phyloP scores from a whole-genome alignment of 2,329 filamentous ascomycete species.

The Cercospora brassicicola region DNA sequence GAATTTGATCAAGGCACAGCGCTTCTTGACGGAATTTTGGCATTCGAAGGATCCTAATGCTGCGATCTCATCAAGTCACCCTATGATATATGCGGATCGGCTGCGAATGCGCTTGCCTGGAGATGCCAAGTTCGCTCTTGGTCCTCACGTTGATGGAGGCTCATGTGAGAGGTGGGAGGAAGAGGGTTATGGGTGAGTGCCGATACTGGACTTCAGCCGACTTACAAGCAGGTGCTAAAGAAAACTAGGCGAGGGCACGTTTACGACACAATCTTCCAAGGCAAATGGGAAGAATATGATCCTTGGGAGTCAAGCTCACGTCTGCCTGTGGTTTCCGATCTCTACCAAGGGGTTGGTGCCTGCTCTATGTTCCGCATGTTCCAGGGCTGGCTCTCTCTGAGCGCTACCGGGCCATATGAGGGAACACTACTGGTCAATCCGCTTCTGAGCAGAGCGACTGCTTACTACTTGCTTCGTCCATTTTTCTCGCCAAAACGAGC shows the following conservation, averaged over 20 bases:
- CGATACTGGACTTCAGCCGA: not conserved
- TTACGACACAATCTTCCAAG: conserved; percentile 71
- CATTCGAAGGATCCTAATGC: conserved; percentile 47
- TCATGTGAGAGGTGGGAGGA: conserved; percentile 56
- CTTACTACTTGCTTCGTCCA: conserved; percentile 77
- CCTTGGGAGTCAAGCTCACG: conserved; percentile 75
- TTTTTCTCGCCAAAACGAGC: conserved; percentile 67
- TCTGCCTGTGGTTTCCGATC: conserved; percentile 66
- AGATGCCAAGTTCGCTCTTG: conserved; percentile 53
- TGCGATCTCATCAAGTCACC: conserved; percentile 48
- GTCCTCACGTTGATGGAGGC: conserved; percentile 60
- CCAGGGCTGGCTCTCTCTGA: conserved; percentile 86
- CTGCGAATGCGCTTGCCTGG: conserved; percentile 57
- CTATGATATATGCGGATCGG: conserved; percentile 52
- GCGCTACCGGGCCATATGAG: conserved; percentile 67
- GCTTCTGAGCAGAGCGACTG: conserved; percentile 69
- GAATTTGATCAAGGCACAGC: conserved; percentile 49
- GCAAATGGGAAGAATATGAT: conserved; percentile 78
- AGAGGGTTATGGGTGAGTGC: conserved; percentile 55
- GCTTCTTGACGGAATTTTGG: conserved; percentile 53
- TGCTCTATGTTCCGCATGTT: conserved; percentile 85
- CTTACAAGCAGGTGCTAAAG: not conserved
- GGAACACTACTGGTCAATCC: conserved; percentile 84
- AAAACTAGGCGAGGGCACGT: conserved; percentile 53
- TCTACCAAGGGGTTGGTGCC: conserved; percentile 78